These are phyloP conservation scores for Cercospora citrullina DNA, from an alignment of 2,329 filamentous ascomycete genomes.

Conservation along the genomic window DNA sequence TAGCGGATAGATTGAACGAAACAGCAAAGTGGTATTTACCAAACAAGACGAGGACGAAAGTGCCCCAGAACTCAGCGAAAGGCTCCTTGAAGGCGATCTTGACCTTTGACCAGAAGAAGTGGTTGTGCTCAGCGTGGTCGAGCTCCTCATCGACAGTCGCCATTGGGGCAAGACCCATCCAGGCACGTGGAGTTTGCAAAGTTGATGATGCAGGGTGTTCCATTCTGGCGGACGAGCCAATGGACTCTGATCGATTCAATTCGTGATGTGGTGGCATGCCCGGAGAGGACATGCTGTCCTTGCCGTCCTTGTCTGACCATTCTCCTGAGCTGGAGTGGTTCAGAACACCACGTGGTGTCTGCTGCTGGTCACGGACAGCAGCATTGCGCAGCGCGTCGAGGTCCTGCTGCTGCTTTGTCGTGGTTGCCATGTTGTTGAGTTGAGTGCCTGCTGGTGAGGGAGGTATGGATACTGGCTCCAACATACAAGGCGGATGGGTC, in stretches of 20 bases:
- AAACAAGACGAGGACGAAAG: conserved; percentile 47
- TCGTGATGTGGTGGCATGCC: conserved; percentile 7
- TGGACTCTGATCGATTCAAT: not conserved
- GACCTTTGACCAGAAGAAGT: conserved; percentile 46
- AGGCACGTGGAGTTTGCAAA: conserved; percentile 18
- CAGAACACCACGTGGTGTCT: not conserved
- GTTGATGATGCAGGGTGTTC: conserved; percentile 2
- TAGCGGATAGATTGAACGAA: not conserved
- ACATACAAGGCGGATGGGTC: conserved; percentile 11
- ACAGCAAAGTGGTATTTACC: conserved; percentile 8
- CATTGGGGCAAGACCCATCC: conserved; percentile 44
- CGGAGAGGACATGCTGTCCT: conserved; percentile 18
- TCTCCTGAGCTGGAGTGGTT: conserved; percentile 20
- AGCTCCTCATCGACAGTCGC: conserved; percentile 46
- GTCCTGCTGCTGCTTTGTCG: conserved; percentile 13
- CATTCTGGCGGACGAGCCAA: not conserved
- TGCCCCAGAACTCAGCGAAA: conserved; percentile 49
- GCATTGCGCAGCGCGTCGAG: conserved; percentile 17
- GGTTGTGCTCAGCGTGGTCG: conserved; percentile 40
- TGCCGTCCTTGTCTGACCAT: conserved; percentile 21
- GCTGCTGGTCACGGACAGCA: conserved; percentile 7
- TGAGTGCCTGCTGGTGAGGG: conserved; percentile 2
- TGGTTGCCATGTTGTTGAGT: conserved; percentile 10
- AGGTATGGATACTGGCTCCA: conserved; percentile 20
- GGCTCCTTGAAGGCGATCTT: conserved; percentile 46